Conservation (phyloP, 768 basidiomycete genomes). For the Rhodotorula paludigena region DNA sequence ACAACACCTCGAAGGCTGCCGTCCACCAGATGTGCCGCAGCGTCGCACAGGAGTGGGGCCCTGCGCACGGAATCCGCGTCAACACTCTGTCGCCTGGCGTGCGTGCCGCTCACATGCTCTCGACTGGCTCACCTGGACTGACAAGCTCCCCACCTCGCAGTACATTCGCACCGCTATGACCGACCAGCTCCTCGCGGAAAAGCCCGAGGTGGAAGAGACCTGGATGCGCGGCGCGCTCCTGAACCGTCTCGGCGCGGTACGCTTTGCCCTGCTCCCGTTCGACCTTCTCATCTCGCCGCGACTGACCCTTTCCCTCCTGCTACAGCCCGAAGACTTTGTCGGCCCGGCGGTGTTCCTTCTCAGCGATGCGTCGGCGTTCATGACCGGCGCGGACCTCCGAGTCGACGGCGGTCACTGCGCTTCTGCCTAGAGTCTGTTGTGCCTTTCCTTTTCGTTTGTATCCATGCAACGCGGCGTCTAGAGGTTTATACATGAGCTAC, state of each 20-base stretch:
- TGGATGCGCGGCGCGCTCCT: not conserved
- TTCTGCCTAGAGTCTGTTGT: no score
- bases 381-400: not conserved
- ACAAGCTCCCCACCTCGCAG: not conserved
- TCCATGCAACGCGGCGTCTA: no score
- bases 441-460: no score
- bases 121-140: not conserved
- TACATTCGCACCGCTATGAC: slow-evolving; percentile 4
- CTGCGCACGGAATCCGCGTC: not conserved
- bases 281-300: not conserved
- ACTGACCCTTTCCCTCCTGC: not conserved
- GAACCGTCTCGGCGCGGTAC: not conserved
- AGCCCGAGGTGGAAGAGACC: not conserved
- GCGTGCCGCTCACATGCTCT: not conserved
- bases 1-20: not conserved
- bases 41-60: slow-evolving; percentile 1
- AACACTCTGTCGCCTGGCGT: not conserved
- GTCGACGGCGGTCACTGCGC: not conserved
- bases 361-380: not conserved
- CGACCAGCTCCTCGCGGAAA: not conserved
- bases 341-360: not conserved
- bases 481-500: no score
- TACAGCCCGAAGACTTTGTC: not conserved
- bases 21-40: slow-evolving; percentile 7
- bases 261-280: not conserved